phyloP scores from a whole-genome alignment of 345 rosid genomes.

The Viola odorata region DNA sequence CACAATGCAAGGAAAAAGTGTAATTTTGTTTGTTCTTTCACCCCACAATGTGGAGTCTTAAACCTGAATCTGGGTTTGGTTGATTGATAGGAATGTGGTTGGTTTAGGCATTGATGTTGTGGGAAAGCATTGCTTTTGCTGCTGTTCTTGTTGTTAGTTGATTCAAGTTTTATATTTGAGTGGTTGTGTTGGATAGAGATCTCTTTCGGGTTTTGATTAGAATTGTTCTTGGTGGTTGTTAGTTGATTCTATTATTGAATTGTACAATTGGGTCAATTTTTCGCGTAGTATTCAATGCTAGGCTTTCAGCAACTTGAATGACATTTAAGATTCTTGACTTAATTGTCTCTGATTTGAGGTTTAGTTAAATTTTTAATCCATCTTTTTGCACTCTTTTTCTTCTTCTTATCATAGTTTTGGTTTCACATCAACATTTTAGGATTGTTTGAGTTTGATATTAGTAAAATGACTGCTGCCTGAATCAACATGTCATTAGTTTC shows the following conservation, averaged over 20 bases:
- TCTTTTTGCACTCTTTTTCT: not conserved
- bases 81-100: not conserved
- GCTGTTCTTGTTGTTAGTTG: not conserved
- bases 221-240: not conserved
- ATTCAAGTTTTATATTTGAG: not conserved
- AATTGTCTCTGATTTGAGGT: not conserved
- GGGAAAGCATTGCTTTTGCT: not conserved
- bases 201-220: not conserved
- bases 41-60: not conserved
- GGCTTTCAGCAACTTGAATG: not conserved
- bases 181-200: constrained; percentile 12
- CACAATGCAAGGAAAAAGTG: not conserved
- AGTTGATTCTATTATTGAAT: constrained; percentile 15
- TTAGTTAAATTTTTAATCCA: not conserved
- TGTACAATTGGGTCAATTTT: constrained; percentile 8
- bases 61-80: constrained; percentile 6
- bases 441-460: not conserved
- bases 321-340: constrained; percentile 1
- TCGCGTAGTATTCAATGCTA: not conserved
- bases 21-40: not conserved
- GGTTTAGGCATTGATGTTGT: not conserved
- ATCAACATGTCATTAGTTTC: too few species aligned
- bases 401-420: not conserved
- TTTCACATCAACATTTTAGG: not conserved
- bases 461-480: too few species aligned